A percentile compares a stretch with the other conserved stretches of the same genome.
Conservation (phyloP, 73 alveolate species). For the Uronychia setigera region DNA sequence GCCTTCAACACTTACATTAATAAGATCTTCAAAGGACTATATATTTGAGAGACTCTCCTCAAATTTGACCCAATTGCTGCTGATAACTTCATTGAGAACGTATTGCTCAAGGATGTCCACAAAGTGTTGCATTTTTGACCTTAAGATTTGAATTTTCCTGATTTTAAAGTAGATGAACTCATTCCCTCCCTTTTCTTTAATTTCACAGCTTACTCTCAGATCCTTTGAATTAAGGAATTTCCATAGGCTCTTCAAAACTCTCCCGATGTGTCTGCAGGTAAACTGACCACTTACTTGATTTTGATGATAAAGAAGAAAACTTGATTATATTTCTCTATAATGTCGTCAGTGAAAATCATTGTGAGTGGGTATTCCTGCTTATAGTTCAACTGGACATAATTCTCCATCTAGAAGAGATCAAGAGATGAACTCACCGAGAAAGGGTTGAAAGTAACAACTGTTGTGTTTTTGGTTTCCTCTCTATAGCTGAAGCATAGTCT, state of each 20-base stretch:
- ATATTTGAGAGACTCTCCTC: slow-evolving; percentile 22
- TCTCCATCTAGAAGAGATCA: slow-evolving; percentile 45
- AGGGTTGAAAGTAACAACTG: background rate
- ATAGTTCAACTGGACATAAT: slow-evolving; percentile 18
- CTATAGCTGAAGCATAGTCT: slow-evolving; percentile 14
- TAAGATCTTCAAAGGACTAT: slow-evolving; percentile 37
- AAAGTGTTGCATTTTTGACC: slow-evolving; percentile 54
- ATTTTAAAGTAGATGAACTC: slow-evolving; percentile 14
- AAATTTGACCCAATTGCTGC: slow-evolving; percentile 29
- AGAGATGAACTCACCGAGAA: slow-evolving; percentile 4
- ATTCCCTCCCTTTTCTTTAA: background rate
- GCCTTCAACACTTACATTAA: background rate
- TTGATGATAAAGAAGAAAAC: slow-evolving; percentile 39
- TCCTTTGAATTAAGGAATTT: slow-evolving; percentile 7
- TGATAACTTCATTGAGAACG: slow-evolving; percentile 44
- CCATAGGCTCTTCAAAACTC: slow-evolving; percentile 15
- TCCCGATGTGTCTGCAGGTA: slow-evolving; percentile 3
- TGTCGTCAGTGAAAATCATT: slow-evolving; percentile 28
- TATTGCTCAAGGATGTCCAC: slow-evolving; percentile 43
- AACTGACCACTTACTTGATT: background rate
- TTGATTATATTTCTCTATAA: slow-evolving; percentile 42
- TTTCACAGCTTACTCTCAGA: background rate
- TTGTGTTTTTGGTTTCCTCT: background rate
- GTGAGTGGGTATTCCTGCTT: slow-evolving; percentile 36
- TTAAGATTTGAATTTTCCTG: slow-evolving; percentile 34